Base-by-base conservation (phyloP, 176 grass and related monocot genomes). In the Avena sativa region DNA sequence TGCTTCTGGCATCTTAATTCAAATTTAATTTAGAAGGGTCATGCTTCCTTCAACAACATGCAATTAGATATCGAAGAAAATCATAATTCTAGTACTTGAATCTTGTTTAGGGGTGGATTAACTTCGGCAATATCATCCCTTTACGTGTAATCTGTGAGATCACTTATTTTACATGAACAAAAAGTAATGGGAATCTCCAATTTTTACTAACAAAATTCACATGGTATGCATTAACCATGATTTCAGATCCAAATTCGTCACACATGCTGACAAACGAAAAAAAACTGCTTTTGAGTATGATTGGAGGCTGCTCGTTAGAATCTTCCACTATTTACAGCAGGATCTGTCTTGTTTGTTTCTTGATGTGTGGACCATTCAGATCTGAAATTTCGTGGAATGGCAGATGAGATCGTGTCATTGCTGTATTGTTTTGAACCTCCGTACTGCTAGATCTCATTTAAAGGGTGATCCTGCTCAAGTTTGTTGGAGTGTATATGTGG, bases 21-120 rank as follows among this genome's bases (percentile, higher is more conserved):
- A 6, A 71, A 69, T 49, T 78, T 85, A 44, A 26, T 78, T 67
- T 82, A 2, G 58, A 82, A 52, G 14, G 11, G 11, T 51, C 61
- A 53, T 79, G 20, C 68, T 5, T 69, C 58, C 12, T 73, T 58
- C 40, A 61, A 89, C 26, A 80, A 50, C 77, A 49, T 80, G 7
- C 28, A 66, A 74, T 58, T 69, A 38, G 30, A 8, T 59, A 76
- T 34, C 51, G 28, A 70, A 78, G 52, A 58, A 52, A 88, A 81
- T 88, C 38, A 78, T 67, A 36, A 48, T 48, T 82, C 8, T 65
- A 38, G 51, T 71, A 70, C 8, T 34, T 90, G 71, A 84, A 92
- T 40, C 49, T 47, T 82, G 65, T 40, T 86, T 75, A 67, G 38
- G 55, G 79, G 34, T 57, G 52, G 8, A 43, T 34, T 40, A 19